phyloP scores from a whole-genome alignment of 345 rosid species.

The Melastoma malabathricum region DNA sequence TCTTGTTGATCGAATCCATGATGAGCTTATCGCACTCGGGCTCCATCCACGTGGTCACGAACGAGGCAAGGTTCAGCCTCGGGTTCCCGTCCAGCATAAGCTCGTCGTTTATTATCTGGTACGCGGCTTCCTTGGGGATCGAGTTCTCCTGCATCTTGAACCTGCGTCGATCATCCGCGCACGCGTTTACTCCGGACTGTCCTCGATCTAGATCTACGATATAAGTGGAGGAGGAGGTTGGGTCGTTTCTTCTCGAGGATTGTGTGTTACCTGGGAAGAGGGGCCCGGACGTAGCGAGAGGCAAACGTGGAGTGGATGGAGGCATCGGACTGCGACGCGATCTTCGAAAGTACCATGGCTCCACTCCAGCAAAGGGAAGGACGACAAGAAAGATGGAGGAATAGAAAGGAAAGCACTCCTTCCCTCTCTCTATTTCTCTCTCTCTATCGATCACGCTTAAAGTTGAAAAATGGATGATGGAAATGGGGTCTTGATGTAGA shows the following conservation, averaged over 20 bases:
- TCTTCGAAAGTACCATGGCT: constrained; percentile 48
- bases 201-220: too few relatives aligned
- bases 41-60: constrained; percentile 56
- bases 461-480: too few relatives aligned
- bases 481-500: too few relatives aligned
- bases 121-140: constrained; percentile 46
- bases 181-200: neutral
- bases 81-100: constrained; percentile 50
- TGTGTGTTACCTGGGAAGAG: constrained; percentile 41
- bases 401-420: too few relatives aligned
- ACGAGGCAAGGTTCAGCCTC: constrained; percentile 42
- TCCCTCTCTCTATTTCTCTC: too few relatives aligned
- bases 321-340: constrained; percentile 36
- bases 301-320: constrained; percentile 75
- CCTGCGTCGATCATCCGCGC: constrained; percentile 11
- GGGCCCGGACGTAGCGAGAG: constrained; percentile 64
- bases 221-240: too few relatives aligned
- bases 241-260: too few relatives aligned
- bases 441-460: too few relatives aligned
- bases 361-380: neutral
- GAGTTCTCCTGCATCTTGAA: constrained; percentile 36
- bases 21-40: constrained; percentile 49
- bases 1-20: constrained; percentile 39
- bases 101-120: constrained; percentile 45
- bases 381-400: neutral